Percentiles rank a stretch among this genome's conserved stretches.
Evolutionary conservation across 768 basidiomycete species (phyloP).

Genomic region (Boletus barrowsii): DNA sequence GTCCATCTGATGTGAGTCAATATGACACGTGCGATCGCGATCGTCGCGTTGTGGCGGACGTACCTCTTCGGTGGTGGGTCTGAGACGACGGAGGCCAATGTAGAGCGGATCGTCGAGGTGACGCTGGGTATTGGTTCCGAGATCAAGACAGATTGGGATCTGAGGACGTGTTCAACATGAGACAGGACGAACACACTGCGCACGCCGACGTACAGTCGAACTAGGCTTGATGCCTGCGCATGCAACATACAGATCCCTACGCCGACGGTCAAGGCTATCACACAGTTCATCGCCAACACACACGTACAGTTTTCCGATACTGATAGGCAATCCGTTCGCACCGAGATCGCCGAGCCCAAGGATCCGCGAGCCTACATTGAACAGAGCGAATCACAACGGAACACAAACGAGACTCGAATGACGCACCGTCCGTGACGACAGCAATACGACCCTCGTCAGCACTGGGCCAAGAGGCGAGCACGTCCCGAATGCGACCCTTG

Average conservation of each 20-base stretch:
- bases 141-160: constrained; percentile 68
- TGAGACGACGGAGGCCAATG: constrained; percentile 60
- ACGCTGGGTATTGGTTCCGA: constrained; percentile 71
- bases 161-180: constrained; percentile 8
- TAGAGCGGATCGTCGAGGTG: constrained; percentile 73
- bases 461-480: constrained; percentile 52
- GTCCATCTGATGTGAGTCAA: constrained; percentile 46
- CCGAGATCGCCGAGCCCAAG: constrained; percentile 59
- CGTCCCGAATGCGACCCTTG: constrained; percentile 58
- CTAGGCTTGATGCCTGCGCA: constrained; percentile 62
- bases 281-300: no score
- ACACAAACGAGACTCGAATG: background rate
- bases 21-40: background rate
- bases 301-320: constrained; percentile 69
- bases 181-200: background rate
- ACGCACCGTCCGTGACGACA: constrained; percentile 71
- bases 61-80: constrained; percentile 46
- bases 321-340: constrained; percentile 47
- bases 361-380: constrained; percentile 54
- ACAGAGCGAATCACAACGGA: background rate
- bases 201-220: constrained; percentile 35
- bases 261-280: background rate
- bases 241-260: constrained; percentile 64
- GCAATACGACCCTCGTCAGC: constrained; percentile 53
- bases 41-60: background rate